Conservation (phyloP, 768 basidiomycete species). For the Boletellus sp. region DNA sequence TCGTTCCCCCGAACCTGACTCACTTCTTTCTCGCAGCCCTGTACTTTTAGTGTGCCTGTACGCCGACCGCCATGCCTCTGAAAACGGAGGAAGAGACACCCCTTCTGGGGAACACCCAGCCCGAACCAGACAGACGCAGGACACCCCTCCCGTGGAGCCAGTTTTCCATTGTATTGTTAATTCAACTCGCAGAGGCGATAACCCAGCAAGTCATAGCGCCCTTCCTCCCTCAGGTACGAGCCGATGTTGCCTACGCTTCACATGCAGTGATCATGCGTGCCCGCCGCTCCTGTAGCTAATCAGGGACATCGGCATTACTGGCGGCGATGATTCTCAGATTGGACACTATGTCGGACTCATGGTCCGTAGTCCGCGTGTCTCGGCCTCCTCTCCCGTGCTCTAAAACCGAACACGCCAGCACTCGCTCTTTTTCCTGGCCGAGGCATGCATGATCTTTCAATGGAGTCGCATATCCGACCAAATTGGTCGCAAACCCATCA, state of each 20-base stretch:
- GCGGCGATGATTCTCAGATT: constrained; percentile 42
- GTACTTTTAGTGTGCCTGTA: no score
- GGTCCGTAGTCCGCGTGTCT: constrained; percentile 28
- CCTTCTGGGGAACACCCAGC: no score
- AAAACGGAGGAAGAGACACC: constrained; percentile 58
- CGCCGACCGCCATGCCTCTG: constrained; percentile 4
- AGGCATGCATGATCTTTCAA: constrained; percentile 44
- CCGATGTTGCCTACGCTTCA: background rate
- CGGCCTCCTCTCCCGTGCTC: background rate
- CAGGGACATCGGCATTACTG: constrained; percentile 34
- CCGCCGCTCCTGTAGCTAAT: constrained; percentile 18
- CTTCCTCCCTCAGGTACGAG: constrained; percentile 57
- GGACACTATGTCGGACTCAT: constrained; percentile 48
- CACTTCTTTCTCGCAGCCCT: background rate
- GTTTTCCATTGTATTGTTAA: constrained; percentile 61
- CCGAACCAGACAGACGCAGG: constrained; percentile 27
- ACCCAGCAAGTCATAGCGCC: constrained; percentile 73
- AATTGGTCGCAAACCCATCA: constrained; percentile 47
- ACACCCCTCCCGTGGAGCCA: constrained; percentile 69
- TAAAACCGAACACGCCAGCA: constrained; percentile 29
- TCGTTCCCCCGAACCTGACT: background rate
- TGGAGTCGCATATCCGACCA: constrained; percentile 51
- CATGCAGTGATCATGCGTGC: background rate
- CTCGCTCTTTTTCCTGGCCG: constrained; percentile 47
- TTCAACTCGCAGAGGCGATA: constrained; percentile 73